Conservation (phyloP, 2,329 filamentous ascomycete species). For the Fusarium scirpi region DNA sequence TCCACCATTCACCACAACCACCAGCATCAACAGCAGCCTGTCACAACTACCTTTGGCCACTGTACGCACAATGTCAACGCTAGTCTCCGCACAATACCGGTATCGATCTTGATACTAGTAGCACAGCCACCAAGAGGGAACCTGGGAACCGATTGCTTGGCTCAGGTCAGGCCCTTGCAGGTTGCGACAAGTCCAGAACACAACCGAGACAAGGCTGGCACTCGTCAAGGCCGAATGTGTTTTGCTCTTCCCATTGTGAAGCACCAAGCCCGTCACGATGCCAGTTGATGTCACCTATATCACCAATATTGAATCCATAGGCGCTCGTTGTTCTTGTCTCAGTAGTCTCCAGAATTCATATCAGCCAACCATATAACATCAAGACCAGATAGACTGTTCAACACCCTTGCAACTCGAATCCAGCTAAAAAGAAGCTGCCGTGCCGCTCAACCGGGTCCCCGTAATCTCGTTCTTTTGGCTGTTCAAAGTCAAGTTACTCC, state of each 20-base stretch:
- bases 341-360: neutral
- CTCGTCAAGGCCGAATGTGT: constrained; percentile 14
- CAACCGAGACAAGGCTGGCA: constrained; percentile 34
- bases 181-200: constrained; percentile 31
- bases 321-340: constrained; percentile 16
- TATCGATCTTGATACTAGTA: constrained; percentile 44
- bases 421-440: constrained; percentile 25
- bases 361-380: constrained; percentile 38
- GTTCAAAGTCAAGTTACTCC: constrained; percentile 34
- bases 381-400: constrained; percentile 1
- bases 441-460: constrained; percentile 27
- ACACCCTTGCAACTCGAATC: constrained; percentile 14
- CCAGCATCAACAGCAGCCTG: constrained; percentile 6
- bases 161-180: neutral
- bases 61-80: neutral
- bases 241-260: constrained; percentile 24
- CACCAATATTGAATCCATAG: constrained; percentile 16
- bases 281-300: constrained; percentile 33
- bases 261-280: constrained; percentile 33
- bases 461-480: constrained; percentile 33
- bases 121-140: constrained; percentile 6
- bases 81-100: constrained; percentile 19
- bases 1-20: constrained; percentile 32
- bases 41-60: neutral
- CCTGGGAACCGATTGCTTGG: constrained; percentile 15